Conservation (phyloP, 2,329 filamentous ascomycete species). For the Epichloe gansuensis region DNA sequence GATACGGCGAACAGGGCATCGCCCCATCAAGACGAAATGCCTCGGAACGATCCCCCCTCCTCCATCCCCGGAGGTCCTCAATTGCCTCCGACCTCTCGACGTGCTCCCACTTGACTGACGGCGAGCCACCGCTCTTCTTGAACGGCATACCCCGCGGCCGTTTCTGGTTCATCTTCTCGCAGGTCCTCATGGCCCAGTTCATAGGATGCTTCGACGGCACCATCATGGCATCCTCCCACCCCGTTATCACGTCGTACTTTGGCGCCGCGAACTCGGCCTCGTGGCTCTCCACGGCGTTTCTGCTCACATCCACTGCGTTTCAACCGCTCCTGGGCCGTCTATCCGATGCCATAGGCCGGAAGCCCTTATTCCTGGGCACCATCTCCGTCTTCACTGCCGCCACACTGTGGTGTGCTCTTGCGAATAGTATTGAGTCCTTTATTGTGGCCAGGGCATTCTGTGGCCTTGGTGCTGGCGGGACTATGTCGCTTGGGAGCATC, state of each 20-base stretch:
- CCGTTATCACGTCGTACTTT: conserved; percentile 72
- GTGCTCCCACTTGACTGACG: not conserved
- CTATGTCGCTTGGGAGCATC: conserved; percentile 56
- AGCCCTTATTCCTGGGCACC: conserved; percentile 49
- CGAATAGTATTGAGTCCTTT: conserved; percentile 53
- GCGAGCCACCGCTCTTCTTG: conserved; percentile 22
- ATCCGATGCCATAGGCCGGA: conserved; percentile 61
- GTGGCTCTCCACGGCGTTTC: conserved; percentile 69
- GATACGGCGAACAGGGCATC: not conserved
- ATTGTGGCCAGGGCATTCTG: conserved; percentile 58
- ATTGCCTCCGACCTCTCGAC: conserved; percentile 6
- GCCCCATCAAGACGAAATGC: not conserved
- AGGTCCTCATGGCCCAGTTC: conserved; percentile 45
- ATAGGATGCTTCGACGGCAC: conserved; percentile 60
- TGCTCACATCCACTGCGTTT: conserved; percentile 64
- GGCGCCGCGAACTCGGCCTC: conserved; percentile 64
- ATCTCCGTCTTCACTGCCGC: conserved; percentile 50
- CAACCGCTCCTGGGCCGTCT: conserved; percentile 63
- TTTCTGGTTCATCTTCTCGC: conserved; percentile 51
- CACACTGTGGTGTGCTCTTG: conserved; percentile 57
- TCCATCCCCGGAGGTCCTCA: conserved; percentile 5
- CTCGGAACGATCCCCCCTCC: conserved; percentile 17
- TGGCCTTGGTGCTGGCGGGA: conserved; percentile 60
- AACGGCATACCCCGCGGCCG: conserved; percentile 32
- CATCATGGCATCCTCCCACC: conserved; percentile 70